Conservation (phyloP, 805 yeast genomes). For the Candida tammaniensis region DNA sequence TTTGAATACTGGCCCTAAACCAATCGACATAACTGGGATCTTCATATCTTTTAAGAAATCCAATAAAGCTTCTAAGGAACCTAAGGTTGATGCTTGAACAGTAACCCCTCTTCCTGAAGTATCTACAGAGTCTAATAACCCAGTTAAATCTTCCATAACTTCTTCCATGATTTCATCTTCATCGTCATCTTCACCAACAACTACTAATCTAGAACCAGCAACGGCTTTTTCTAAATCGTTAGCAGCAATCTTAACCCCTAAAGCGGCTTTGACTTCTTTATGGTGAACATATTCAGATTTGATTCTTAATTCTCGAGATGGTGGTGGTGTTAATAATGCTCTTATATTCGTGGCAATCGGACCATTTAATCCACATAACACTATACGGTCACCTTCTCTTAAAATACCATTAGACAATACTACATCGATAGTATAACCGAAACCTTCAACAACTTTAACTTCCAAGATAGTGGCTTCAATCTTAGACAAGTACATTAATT, state of each 20-base stretch:
- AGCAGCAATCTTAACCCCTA: conserved; percentile 98
- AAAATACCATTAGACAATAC: conserved; percentile 94
- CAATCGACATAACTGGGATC: conserved; percentile 98
- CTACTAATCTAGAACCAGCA: conserved; percentile 94
- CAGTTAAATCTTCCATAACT: conserved; percentile 97
- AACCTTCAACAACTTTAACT: conserved; percentile 97
- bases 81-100: conserved; percentile 97
- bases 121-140: conserved; percentile 91
- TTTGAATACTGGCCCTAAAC: conserved; percentile 96
- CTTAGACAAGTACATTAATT: conserved; percentile 90
- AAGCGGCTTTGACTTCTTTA: conserved; percentile 97
- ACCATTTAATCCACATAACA: conserved; percentile 96
- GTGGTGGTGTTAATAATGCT: conserved; percentile 96
- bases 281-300: conserved; percentile 96
- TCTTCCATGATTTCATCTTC: conserved; percentile 98
- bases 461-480: conserved; percentile 96
- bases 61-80: conserved; percentile 94
- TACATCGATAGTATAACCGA: conserved; percentile 98
- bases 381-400: conserved; percentile 92
- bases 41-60: conserved; percentile 98
- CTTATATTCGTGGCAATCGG: conserved; percentile 96
- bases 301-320: conserved; percentile 91
- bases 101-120: conserved; percentile 95
- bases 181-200: conserved; percentile 95
- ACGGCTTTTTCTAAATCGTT: conserved; percentile 97